Evolutionary conservation across 1,284 basidiomycete genomes (phyloP).

Genomic region (Butyriboletus regius): DNA sequence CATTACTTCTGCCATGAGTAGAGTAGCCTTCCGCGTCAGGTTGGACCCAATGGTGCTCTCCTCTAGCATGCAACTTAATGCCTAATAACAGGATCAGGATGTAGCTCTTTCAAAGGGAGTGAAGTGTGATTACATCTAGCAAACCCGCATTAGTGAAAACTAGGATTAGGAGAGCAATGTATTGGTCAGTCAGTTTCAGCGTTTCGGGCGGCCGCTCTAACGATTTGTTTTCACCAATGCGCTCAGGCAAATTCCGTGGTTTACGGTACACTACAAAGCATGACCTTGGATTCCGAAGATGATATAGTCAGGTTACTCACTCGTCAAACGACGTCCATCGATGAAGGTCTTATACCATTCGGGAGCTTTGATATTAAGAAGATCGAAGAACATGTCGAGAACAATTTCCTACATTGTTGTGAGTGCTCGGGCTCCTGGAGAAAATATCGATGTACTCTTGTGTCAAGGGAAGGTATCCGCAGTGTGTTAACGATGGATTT

Average conservation of each 20-base stretch:
- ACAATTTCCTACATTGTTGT: slow-evolving; percentile 65
- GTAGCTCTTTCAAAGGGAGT: neutral
- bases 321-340: slow-evolving; percentile 76
- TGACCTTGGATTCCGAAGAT: neutral
- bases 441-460: slow-evolving; percentile 52
- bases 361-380: slow-evolving; percentile 85
- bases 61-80: slow-evolving; percentile 75
- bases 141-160: slow-evolving; percentile 84
- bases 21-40: slow-evolving; percentile 78
- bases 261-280: slow-evolving; percentile 58
- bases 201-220: slow-evolving; percentile 51
- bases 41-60: slow-evolving; percentile 63
- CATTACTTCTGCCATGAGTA: slow-evolving; percentile 87
- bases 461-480: slow-evolving; percentile 78
- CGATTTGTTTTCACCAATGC: slow-evolving; percentile 28
- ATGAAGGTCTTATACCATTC: slow-evolving; percentile 88
- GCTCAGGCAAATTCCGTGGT: slow-evolving; percentile 40
- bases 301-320: slow-evolving; percentile 39
- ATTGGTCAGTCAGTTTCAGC: slow-evolving; percentile 86
- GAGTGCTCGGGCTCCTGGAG: slow-evolving; percentile 5
- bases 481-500: slow-evolving; percentile 79
- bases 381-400: slow-evolving; percentile 87
- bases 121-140: slow-evolving; percentile 58
- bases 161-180: slow-evolving; percentile 80
- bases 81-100: slow-evolving; percentile 42